A percentile compares a stretch with the other conserved stretches of the same genome.
Evolutionary conservation across 208 protist species (phyloP).

Genomic region (Leishmania tropica): DNA sequence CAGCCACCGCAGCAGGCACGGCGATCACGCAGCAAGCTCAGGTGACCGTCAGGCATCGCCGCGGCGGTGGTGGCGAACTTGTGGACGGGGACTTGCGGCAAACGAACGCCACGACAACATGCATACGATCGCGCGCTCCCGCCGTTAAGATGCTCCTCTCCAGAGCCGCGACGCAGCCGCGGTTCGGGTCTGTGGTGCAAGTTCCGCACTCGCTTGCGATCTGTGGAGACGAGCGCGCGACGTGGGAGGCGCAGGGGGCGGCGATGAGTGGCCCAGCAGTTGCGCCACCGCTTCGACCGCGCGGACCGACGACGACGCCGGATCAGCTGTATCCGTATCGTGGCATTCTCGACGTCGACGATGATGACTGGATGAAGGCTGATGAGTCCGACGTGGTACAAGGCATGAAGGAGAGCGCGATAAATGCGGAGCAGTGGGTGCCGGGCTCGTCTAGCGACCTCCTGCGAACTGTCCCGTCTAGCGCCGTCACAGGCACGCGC

Average conservation of each 20-base stretch:
- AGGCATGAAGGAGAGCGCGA: not conserved
- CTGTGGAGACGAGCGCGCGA: not conserved
- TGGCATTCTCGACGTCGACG: not conserved
- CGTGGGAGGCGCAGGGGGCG: not conserved
- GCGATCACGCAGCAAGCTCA: not conserved
- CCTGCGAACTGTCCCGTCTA: not conserved
- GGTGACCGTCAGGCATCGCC: not conserved
- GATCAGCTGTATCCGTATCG: not conserved
- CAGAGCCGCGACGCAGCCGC: not conserved
- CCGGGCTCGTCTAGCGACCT: not conserved
- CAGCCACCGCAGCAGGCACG: not conserved
- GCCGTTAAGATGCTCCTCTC: not conserved
- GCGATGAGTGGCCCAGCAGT: not conserved
- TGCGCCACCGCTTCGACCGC: not conserved
- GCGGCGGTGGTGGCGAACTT: not conserved
- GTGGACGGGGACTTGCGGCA: not conserved
- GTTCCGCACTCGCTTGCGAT: not conserved
- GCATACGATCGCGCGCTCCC: not conserved
- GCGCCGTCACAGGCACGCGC: not conserved
- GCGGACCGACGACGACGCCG: not conserved
- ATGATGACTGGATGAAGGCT: not conserved
- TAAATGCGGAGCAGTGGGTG: not conserved
- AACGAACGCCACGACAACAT: not conserved
- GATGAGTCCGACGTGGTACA: not conserved
- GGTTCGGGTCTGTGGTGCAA: not conserved